These are phyloP conservation scores for Croton laevigatus DNA, from an alignment of 441 rosid species.

Conservation along the genomic window DNA sequence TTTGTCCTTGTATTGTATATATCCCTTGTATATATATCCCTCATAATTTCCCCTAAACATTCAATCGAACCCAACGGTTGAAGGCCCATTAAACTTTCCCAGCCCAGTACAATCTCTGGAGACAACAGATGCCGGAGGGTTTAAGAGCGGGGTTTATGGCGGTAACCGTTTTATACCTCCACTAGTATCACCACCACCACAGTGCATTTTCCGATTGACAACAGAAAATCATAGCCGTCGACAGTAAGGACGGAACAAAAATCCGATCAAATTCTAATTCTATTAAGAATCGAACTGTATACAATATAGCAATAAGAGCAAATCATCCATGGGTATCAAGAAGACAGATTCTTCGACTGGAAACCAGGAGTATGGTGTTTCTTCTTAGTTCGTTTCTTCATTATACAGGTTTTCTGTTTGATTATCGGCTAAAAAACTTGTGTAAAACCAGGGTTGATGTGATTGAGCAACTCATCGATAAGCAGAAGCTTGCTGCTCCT, in stretches of 20 bases:
- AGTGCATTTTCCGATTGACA: no score
- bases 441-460: constrained; percentile 13
- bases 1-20: no score
- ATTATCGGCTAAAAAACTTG: neutral
- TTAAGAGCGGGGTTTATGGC: neutral
- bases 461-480: constrained; percentile 37
- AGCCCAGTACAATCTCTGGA: neutral
- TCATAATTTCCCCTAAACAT: no score
- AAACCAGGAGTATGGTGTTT: constrained; percentile 4
- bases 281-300: neutral
- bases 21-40: no score
- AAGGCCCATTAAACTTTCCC: neutral
- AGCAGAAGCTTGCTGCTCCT: constrained; percentile 54
- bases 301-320: neutral
- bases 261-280: neutral
- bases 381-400: neutral
- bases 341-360: neutral
- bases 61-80: no score
- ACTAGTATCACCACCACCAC: no score
- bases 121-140: neutral
- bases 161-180: no score
- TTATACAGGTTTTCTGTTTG: neutral
- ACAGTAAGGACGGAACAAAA: neutral
- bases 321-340: constrained; percentile 12
- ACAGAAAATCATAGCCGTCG: no score